A percentile compares a stretch with the other conserved stretches of the same genome.
phyloP scores from a whole-genome alignment of 1,284 basidiomycete species.

The Vanrija pseudolonga region DNA sequence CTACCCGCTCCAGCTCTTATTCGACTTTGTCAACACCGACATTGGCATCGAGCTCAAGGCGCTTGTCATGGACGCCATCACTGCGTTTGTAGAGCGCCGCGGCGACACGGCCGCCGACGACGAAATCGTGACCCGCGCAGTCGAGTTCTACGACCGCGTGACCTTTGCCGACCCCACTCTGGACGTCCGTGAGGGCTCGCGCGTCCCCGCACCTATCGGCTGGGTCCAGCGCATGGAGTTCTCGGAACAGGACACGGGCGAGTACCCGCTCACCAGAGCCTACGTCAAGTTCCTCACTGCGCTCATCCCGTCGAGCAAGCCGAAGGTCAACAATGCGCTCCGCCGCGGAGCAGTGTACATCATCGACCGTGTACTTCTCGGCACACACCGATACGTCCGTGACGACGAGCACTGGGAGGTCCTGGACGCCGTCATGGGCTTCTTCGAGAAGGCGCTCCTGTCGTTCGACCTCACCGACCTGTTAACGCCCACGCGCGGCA shows the following conservation, averaged over 20 bases:
- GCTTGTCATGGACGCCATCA: constrained; percentile 73
- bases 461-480: constrained; percentile 68
- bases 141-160: constrained; percentile 59
- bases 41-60: constrained; percentile 88
- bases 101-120: constrained; percentile 63
- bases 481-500: constrained; percentile 26
- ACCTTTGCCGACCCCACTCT: constrained; percentile 56
- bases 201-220: constrained; percentile 34
- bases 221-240: constrained; percentile 58
- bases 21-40: constrained; percentile 72
- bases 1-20: constrained; percentile 71
- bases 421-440: constrained; percentile 77
- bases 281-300: constrained; percentile 80
- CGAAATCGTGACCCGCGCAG: constrained; percentile 69
- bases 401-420: constrained; percentile 76
- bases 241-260: constrained; percentile 70
- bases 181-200: constrained; percentile 28
- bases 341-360: constrained; percentile 64
- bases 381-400: constrained; percentile 57
- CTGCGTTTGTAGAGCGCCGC: constrained; percentile 77
- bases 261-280: constrained; percentile 82
- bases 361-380: constrained; percentile 76
- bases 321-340: constrained; percentile 56
- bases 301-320: constrained; percentile 57
- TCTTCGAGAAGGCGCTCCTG: constrained; percentile 76